phyloP scores from a whole-genome alignment of 257 asterid genomes.

The Vinca minor region DNA sequence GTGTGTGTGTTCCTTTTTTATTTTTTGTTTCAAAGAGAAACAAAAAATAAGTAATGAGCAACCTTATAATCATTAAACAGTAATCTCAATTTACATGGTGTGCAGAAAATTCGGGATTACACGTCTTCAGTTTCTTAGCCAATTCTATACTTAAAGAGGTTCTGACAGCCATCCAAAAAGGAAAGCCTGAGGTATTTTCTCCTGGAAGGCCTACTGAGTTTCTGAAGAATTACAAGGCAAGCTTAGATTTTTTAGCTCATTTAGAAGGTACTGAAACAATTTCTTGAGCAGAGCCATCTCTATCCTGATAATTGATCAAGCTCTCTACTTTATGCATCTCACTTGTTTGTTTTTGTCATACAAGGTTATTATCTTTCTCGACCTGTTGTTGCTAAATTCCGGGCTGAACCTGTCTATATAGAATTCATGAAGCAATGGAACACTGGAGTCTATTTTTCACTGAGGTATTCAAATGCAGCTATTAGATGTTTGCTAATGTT shows the following conservation, averaged over 20 bases:
- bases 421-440: slow-evolving; percentile 97
- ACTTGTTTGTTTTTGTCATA: slow-evolving; percentile 12
- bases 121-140: slow-evolving; percentile 86
- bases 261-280: slow-evolving; percentile 60
- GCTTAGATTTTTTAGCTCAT: slow-evolving; percentile 74
- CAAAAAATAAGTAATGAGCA: not conserved
- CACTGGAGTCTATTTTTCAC: slow-evolving; percentile 78
- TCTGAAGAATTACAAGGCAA: slow-evolving; percentile 79
- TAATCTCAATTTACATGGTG: slow-evolving; percentile 11
- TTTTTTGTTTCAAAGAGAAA: not conserved
- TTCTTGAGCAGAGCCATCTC: not conserved
- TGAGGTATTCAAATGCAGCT: slow-evolving; percentile 42
- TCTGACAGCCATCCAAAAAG: slow-evolving; percentile 72
- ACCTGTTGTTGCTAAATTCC: slow-evolving; percentile 59
- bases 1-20: too few relatives aligned
- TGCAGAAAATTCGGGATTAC: slow-evolving; percentile 95
- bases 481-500: not conserved
- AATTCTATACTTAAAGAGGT: slow-evolving; percentile 93
- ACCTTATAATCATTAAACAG: slow-evolving; percentile 12
- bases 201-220: slow-evolving; percentile 93
- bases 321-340: not conserved
- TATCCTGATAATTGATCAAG: not conserved
- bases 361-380: slow-evolving; percentile 70
- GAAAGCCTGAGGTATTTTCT: slow-evolving; percentile 90
- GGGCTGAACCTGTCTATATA: slow-evolving; percentile 63